Percentiles rank a stretch among this genome's conserved stretches.
phyloP scores from a whole-genome alignment of 257 asterid genomes.

The Catharanthus roseus region DNA sequence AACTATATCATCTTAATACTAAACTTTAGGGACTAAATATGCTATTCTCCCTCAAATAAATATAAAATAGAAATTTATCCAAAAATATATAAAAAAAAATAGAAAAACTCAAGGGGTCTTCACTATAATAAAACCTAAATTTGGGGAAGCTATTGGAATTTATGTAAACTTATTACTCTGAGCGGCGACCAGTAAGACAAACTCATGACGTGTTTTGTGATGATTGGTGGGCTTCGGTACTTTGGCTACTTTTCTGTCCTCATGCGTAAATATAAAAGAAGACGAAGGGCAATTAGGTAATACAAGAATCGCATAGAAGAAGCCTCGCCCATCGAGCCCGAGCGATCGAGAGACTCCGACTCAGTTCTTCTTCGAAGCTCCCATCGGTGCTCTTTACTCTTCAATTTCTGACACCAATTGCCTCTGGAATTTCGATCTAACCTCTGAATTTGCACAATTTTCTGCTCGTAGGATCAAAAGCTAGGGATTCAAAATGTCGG shows the following conservation, averaged over 20 bases:
- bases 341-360: not conserved
- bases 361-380: conserved; percentile 4
- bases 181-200: not conserved
- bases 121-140: not conserved
- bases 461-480: not conserved
- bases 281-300: not conserved
- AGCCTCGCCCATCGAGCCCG: conserved; percentile 2
- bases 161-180: not conserved
- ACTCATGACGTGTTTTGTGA: not conserved
- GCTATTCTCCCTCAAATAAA: no score
- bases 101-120: no score
- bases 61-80: no score
- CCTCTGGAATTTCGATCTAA: not conserved
- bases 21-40: no score
- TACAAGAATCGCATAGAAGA: not conserved
- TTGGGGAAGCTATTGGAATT: not conserved
- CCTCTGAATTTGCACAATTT: not conserved
- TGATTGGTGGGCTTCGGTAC: not conserved
- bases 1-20: no score
- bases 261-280: not conserved
- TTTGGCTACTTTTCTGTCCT: not conserved
- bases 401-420: not conserved
- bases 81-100: no score
- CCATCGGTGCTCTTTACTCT: not conserved
- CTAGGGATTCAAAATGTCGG: conserved; percentile 22